A percentile compares a stretch with the other conserved stretches of the same genome.
phyloP scores from a whole-genome alignment of 1,284 basidiomycete genomes.

The Acaromyces ingoldii region DNA sequence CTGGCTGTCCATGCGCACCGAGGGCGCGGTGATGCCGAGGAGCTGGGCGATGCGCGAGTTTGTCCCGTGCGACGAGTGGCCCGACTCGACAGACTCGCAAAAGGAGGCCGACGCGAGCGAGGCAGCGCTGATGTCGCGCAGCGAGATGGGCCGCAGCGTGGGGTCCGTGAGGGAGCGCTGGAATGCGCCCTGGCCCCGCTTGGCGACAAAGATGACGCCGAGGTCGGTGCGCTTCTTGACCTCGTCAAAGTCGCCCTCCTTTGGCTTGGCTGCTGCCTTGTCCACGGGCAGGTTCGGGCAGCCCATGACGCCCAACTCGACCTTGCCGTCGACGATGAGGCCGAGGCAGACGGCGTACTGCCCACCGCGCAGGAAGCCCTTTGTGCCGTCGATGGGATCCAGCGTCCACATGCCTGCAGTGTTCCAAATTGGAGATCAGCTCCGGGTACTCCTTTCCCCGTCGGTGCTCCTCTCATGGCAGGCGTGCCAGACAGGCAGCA shows the following conservation, averaged over 20 bases:
- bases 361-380: slow-evolving; percentile 90
- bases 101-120: slow-evolving; percentile 62
- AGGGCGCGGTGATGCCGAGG: slow-evolving; percentile 64
- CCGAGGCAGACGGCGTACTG: slow-evolving; percentile 97
- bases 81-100: slow-evolving; percentile 89
- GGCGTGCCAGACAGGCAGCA: neutral
- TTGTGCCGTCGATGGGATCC: slow-evolving; percentile 87
- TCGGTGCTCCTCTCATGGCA: too few species aligned
- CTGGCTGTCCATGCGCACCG: slow-evolving; percentile 93
- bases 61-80: slow-evolving; percentile 84
- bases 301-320: slow-evolving; percentile 74
- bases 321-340: slow-evolving; percentile 75
- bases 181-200: slow-evolving; percentile 43
- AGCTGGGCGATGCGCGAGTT: slow-evolving; percentile 65
- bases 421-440: neutral
- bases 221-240: slow-evolving; percentile 28
- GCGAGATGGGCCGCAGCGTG: slow-evolving; percentile 25
- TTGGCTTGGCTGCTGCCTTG: slow-evolving; percentile 52
- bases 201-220: slow-evolving; percentile 44
- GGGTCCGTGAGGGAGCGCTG: slow-evolving; percentile 29
- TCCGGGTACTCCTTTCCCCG: too few species aligned
- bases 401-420: slow-evolving; percentile 72
- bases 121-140: slow-evolving; percentile 35
- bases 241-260: slow-evolving; percentile 43
- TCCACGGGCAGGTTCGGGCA: slow-evolving; percentile 75